Evolutionary conservation across 148 eudicot species (phyloP).

Genomic region (Pharnaceum exiguum): DNA sequence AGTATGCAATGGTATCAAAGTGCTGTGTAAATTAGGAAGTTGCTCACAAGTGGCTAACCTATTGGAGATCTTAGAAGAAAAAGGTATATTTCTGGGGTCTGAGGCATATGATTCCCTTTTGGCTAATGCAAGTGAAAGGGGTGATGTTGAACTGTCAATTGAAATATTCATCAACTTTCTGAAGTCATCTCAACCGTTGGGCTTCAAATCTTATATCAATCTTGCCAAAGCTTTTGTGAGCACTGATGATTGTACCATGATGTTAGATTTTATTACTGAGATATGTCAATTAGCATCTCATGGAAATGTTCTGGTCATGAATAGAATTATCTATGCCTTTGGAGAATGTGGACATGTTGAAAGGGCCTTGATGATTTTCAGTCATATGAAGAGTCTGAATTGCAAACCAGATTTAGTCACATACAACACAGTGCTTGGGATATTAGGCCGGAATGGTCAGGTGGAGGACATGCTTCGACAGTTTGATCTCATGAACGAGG

Average conservation of each 20-base stretch:
- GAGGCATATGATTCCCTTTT: conserved; percentile 59
- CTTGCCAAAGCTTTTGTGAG: conserved; percentile 60
- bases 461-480: conserved; percentile 66
- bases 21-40: conserved; percentile 40
- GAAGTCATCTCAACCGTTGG: conserved; percentile 25
- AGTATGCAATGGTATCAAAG: conserved; percentile 37
- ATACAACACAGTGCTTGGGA: conserved; percentile 65
- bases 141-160: conserved; percentile 36
- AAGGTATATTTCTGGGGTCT: conserved; percentile 31
- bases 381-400: conserved; percentile 41
- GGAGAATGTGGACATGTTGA: conserved; percentile 57
- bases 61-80: conserved; percentile 36
- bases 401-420: conserved; percentile 73
- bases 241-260: conserved; percentile 26
- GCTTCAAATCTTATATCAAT: conserved; percentile 37
- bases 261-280: conserved; percentile 44
- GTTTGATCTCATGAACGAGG: conserved; percentile 60
- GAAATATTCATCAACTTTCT: conserved; percentile 59
- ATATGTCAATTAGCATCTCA: conserved; percentile 45
- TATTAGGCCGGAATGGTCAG: conserved; percentile 63
- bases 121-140: conserved; percentile 42
- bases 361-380: conserved; percentile 49
- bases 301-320: conserved; percentile 43
- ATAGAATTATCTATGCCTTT: conserved; percentile 65
- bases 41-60: conserved; percentile 37